Percentiles rank a stretch among this genome's conserved stretches.
Conservation (phyloP, 768 basidiomycete genomes). For the Pleurotus ostreatus region DNA sequence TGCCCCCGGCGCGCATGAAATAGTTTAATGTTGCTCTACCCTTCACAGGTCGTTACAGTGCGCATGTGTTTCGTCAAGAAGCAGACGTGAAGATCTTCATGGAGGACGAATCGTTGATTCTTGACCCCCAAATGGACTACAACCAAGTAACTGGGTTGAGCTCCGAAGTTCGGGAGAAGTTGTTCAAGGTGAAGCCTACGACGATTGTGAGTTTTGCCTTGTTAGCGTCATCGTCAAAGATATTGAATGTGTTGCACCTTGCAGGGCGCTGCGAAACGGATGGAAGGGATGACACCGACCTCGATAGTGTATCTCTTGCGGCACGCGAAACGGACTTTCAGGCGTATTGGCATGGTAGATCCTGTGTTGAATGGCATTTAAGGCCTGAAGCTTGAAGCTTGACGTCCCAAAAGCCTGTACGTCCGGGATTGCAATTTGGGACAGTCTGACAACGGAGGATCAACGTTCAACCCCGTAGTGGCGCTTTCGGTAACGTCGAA, state of each 20-base stretch:
- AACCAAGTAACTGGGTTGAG: conserved; percentile 61
- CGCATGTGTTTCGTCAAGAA: conserved; percentile 65
- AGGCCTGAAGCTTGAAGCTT: no score
- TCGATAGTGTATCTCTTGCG: conserved; percentile 65
- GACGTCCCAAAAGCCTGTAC: no score
- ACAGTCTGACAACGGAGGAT: no score
- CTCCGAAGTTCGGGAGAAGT: conserved; percentile 66
- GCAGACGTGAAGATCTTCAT: conserved; percentile 73
- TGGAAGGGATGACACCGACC: conserved; percentile 91
- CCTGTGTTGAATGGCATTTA: no score
- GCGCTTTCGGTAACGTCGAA: no score
- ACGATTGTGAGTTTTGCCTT: conserved; percentile 54
- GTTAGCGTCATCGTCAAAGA: not conserved
- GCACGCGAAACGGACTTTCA: conserved; percentile 46
- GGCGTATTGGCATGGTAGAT: not conserved
- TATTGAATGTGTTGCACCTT: not conserved
- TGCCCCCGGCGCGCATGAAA: no score
- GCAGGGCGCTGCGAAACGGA: conserved; percentile 87
- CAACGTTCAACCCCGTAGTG: no score
- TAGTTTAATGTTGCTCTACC: not conserved
- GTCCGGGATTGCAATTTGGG: no score
- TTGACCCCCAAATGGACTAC: conserved; percentile 75
- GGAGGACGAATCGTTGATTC: conserved; percentile 67
- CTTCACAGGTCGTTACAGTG: conserved; percentile 56
- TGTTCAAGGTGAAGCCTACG: conserved; percentile 56